Conservation (phyloP, 805 yeast genomes). For the Cyberlindnera petersonii region DNA sequence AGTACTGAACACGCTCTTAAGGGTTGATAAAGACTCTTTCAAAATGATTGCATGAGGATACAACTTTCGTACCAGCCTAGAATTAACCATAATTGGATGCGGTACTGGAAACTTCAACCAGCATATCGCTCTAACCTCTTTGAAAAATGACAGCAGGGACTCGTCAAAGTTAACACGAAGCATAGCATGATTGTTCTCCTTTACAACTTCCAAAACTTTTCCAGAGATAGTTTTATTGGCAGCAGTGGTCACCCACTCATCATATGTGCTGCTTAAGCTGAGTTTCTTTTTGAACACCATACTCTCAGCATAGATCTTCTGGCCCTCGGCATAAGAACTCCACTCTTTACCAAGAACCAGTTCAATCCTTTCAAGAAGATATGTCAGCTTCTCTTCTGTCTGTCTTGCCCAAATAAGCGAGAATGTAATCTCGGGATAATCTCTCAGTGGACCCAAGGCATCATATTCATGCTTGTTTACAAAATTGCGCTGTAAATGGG, state of each 20-base stretch:
- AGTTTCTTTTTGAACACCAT: slow-evolving; percentile 42
- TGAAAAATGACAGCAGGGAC: slow-evolving; percentile 38
- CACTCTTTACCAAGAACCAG: slow-evolving; percentile 57
- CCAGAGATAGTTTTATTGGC: slow-evolving; percentile 28
- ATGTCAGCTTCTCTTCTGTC: slow-evolving; percentile 39
- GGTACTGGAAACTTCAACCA: slow-evolving; percentile 58
- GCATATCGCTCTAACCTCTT: slow-evolving; percentile 50
- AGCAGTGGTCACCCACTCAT: slow-evolving; percentile 45
- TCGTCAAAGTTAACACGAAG: slow-evolving; percentile 51
- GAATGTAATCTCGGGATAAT: slow-evolving; percentile 45
- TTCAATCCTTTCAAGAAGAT: slow-evolving; percentile 42
- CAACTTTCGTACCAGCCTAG: slow-evolving; percentile 47
- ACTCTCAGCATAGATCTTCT: slow-evolving; percentile 50
- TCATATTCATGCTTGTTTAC: slow-evolving; percentile 33
- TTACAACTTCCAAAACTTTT: slow-evolving; percentile 37
- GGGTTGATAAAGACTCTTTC: slow-evolving; percentile 44
- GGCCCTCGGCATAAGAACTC: slow-evolving; percentile 64
- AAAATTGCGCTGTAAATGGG: slow-evolving; percentile 38
- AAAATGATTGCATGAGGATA: slow-evolving; percentile 56
- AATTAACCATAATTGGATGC: slow-evolving; percentile 39
- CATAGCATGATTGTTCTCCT: slow-evolving; percentile 25
- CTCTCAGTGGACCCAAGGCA: slow-evolving; percentile 38
- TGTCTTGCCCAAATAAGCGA: slow-evolving; percentile 52
- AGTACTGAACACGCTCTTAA: slow-evolving; percentile 31
- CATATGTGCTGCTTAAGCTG: slow-evolving; percentile 38